These are phyloP conservation scores for Aspergillus persii DNA, from an alignment of 2,329 filamentous ascomycete genomes.

Conservation along the genomic window DNA sequence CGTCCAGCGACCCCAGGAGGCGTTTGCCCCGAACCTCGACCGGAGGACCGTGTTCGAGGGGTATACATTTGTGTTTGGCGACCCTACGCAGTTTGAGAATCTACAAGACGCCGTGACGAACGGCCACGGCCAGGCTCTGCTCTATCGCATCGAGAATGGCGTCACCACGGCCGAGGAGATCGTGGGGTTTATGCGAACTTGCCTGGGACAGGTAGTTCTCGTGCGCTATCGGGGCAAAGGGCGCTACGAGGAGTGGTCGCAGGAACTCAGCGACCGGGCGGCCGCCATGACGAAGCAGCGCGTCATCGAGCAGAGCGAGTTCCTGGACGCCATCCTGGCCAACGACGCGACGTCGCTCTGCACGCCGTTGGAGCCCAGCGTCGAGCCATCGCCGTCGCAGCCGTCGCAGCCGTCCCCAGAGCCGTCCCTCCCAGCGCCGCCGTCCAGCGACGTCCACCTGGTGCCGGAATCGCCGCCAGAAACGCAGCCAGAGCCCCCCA, in stretches of 20 bases:
- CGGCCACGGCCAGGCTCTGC: slow-evolving; percentile 77
- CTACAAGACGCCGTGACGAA: slow-evolving; percentile 72
- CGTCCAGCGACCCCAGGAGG: slow-evolving; percentile 62
- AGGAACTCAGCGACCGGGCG: slow-evolving; percentile 65
- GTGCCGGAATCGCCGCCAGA: slow-evolving; percentile 13
- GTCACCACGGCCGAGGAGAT: slow-evolving; percentile 72
- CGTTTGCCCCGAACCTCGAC: slow-evolving; percentile 67
- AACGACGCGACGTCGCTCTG: slow-evolving; percentile 73
- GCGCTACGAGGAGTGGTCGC: slow-evolving; percentile 64
- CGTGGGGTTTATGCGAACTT: slow-evolving; percentile 70
- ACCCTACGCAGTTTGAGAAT: slow-evolving; percentile 70
- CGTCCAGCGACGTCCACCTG: slow-evolving; percentile 7
- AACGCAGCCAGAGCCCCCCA: slow-evolving; percentile 13
- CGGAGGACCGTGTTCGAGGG: slow-evolving; percentile 75
- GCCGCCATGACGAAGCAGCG: slow-evolving; percentile 74
- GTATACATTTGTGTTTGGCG: slow-evolving; percentile 86
- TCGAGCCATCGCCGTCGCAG: slow-evolving; percentile 19
- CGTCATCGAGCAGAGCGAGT: slow-evolving; percentile 84
- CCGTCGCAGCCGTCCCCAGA: neutral
- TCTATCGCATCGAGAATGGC: slow-evolving; percentile 60
- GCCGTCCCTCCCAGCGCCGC: slow-evolving; percentile 2
- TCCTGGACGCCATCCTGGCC: slow-evolving; percentile 83
- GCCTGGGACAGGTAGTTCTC: slow-evolving; percentile 68
- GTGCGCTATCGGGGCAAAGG: slow-evolving; percentile 68
- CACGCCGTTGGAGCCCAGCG: slow-evolving; percentile 56